These are phyloP conservation scores for Elaeagnus macrophylla DNA, from an alignment of 306 rosid species.

Conservation along the genomic window DNA sequence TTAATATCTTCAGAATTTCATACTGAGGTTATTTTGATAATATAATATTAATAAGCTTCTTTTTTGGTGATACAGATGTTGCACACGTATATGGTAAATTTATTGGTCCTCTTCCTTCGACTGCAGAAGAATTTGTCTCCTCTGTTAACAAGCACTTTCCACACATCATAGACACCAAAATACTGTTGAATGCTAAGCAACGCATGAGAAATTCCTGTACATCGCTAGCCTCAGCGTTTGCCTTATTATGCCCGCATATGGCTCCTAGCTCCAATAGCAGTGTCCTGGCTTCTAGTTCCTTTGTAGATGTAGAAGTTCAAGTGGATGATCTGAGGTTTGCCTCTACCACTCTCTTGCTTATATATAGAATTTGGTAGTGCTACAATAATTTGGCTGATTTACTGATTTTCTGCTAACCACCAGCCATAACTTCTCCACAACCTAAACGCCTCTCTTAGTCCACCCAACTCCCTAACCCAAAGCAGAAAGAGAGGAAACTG, in stretches of 20 bases:
- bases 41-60: constrained; percentile 18
- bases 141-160: constrained; percentile 70
- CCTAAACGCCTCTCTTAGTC: no score
- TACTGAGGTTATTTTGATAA: constrained; percentile 6
- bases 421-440: no score
- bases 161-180: constrained; percentile 67
- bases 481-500: no score
- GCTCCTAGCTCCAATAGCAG: constrained; percentile 41
- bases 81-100: constrained; percentile 80
- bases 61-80: constrained; percentile 49
- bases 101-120: constrained; percentile 72
- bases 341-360: constrained; percentile 13
- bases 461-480: no score
- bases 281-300: constrained; percentile 20
- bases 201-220: constrained; percentile 64
- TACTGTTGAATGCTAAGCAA: constrained; percentile 52
- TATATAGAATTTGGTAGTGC: constrained; percentile 9
- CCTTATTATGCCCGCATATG: constrained; percentile 69
- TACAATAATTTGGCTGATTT: no score
- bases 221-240: constrained; percentile 66
- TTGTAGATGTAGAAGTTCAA: constrained; percentile 67
- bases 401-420: no score
- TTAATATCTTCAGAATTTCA: constrained; percentile 6
- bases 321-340: constrained; percentile 75
- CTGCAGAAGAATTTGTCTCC: constrained; percentile 65